phyloP scores from a whole-genome alignment of 257 asterid genomes.

The Nemophila menziesii region DNA sequence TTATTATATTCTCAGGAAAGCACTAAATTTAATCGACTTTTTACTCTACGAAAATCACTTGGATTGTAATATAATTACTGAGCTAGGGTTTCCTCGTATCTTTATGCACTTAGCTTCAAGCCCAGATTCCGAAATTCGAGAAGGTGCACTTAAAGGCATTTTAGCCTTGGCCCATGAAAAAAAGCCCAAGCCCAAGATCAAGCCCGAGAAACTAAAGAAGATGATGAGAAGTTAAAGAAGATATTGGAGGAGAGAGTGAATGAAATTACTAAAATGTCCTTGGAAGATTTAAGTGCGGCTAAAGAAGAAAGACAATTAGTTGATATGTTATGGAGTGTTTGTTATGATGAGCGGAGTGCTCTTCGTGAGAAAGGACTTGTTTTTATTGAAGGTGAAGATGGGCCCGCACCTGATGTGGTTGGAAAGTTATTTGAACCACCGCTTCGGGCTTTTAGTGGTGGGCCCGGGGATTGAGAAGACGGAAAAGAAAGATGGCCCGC shows the following conservation, averaged over 20 bases:
- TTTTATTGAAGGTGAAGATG: slow-evolving; percentile 71
- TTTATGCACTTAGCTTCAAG: slow-evolving; percentile 68
- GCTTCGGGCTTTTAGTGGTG: slow-evolving; percentile 61
- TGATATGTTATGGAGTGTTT: slow-evolving; percentile 67
- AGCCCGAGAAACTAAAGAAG: slow-evolving; percentile 27
- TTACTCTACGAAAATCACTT: slow-evolving; percentile 45
- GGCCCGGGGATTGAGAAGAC: slow-evolving; percentile 40
- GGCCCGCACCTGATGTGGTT: slow-evolving; percentile 75
- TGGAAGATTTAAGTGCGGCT: slow-evolving; percentile 69
- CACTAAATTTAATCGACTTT: slow-evolving; percentile 63
- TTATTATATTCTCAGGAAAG: slow-evolving; percentile 72
- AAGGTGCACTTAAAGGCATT: slow-evolving; percentile 71
- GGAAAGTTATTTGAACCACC: slow-evolving; percentile 70
- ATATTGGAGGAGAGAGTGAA: slow-evolving; percentile 49
- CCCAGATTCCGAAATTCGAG: slow-evolving; percentile 64
- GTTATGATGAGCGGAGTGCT: slow-evolving; percentile 56
- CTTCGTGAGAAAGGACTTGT: slow-evolving; percentile 67
- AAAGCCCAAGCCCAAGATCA: slow-evolving; percentile 13
- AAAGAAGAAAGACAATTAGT: slow-evolving; percentile 72
- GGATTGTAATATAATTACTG: slow-evolving; percentile 39
- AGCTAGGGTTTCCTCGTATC: slow-evolving; percentile 58
- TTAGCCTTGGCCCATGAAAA: slow-evolving; percentile 46
- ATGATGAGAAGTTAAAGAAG: slow-evolving; percentile 53
- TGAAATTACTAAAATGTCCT: slow-evolving; percentile 47
- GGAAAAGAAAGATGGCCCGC: too few relatives aligned